Percentiles rank a stretch among this genome's conserved stretches.
Conservation (phyloP, 2,329 filamentous ascomycete genomes). For the Colletotrichum destructivum region DNA sequence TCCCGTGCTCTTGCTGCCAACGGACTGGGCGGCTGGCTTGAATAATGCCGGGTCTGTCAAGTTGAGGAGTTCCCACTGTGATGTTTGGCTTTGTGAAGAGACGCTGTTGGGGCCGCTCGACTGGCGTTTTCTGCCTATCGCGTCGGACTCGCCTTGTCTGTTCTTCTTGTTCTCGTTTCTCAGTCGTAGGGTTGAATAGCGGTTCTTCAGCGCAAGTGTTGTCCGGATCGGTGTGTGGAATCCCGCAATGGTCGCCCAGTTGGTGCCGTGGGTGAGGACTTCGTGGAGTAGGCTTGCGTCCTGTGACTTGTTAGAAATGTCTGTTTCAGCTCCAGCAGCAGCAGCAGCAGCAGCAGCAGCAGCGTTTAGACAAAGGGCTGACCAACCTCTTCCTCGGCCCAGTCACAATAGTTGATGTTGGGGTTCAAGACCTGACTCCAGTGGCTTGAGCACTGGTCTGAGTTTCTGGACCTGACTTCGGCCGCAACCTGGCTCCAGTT, state of each 20-base stretch:
- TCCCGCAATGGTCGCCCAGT: background rate
- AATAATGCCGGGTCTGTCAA: background rate
- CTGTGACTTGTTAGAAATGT: background rate
- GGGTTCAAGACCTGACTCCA: constrained; percentile 1
- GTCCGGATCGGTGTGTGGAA: background rate
- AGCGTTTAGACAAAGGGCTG: background rate
- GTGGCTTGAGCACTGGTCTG: background rate
- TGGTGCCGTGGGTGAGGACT: background rate
- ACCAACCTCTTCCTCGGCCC: background rate
- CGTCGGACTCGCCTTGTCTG: background rate
- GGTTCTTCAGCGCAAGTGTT: background rate
- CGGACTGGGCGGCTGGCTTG: background rate
- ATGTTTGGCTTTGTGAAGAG: background rate
- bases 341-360: background rate
- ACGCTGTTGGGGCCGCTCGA: background rate
- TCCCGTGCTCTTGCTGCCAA: background rate
- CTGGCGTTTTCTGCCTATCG: background rate
- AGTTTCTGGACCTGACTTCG: background rate
- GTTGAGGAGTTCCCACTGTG: background rate
- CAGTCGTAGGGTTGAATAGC: background rate
- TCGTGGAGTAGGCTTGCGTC: background rate
- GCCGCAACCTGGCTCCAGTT: background rate
- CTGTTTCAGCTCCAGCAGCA: background rate
- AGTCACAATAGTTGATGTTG: background rate
- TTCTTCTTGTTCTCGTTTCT: constrained; percentile 1